Percentiles rank a stretch among this genome's conserved stretches.
phyloP scores from a whole-genome alignment of 2,329 filamentous ascomycete species.

The Phaeosphaeriaceae sp. region DNA sequence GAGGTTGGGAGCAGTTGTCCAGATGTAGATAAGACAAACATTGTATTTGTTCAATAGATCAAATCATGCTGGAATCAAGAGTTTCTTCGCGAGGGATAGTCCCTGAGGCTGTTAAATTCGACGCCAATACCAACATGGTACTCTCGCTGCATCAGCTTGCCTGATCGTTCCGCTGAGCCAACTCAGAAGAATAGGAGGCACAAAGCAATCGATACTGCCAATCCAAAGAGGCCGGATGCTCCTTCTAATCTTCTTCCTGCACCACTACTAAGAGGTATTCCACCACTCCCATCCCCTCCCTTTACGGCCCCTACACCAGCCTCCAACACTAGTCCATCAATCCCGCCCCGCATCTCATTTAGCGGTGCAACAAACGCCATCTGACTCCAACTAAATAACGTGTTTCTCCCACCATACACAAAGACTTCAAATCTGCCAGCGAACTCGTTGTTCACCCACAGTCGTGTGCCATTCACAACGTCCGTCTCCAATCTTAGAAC shows the following conservation, averaged over 20 bases:
- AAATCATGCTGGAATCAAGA: not conserved
- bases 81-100: not conserved
- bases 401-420: slow-evolving; percentile 61
- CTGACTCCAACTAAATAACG: slow-evolving; percentile 61
- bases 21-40: not conserved
- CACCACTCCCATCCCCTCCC: not conserved
- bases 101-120: not conserved
- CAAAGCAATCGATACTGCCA: not conserved
- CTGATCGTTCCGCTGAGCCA: not conserved
- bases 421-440: slow-evolving; percentile 62
- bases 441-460: slow-evolving; percentile 57
- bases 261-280: not conserved
- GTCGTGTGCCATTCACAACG: slow-evolving; percentile 55
- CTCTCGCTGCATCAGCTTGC: not conserved
- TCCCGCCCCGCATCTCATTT: slow-evolving; percentile 41
- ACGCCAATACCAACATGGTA: not conserved
- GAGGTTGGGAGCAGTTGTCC: not conserved
- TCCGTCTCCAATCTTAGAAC: slow-evolving; percentile 55
- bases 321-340: slow-evolving; percentile 23
- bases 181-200: not conserved
- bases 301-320: not conserved
- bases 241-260: not conserved
- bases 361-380: slow-evolving; percentile 64
- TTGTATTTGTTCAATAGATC: not conserved
- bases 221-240: not conserved